Evolutionary conservation across 306 rosid species (phyloP), one percentile per base, ranked within the genome.

Genomic region (Gastrolobium villosum): DNA sequence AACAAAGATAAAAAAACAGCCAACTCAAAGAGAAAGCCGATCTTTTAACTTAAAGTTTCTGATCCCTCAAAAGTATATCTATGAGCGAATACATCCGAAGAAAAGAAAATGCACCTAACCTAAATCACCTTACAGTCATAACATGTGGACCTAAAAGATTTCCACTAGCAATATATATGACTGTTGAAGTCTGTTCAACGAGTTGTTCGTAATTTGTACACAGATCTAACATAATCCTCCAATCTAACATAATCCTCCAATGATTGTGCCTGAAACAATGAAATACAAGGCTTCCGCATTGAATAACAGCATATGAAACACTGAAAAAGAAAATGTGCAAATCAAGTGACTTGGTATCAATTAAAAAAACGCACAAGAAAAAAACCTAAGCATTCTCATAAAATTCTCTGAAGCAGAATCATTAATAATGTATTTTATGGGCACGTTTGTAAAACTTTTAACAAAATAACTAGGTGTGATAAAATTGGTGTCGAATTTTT

Each of bases 181-280:
- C 26, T 11, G 5, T 28, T 54, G 60, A 20, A 15, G 15, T 48
- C 13, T 6, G n/a, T 48, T 41, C 30, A 11, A 31, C 35, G 10
- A 50, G 34, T 32, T 7, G 20, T 8, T 70, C 63, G n/a, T 69
- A 8, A 70, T 9, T 20, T 37, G 76, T 70, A 10, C 26, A 9
- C 49, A 52, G 45, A 52, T 70, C 48, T 70, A 37, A 70, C 76
- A 70, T 14, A 14, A 36, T 9, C 37, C 55, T 20, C 76, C 20
- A 9, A 36, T 1, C 48, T 70, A 37, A 70, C 76, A 70, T 14
- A 14, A 36, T 9, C 37, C 55, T 20, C 76, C 20, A 9, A 36
- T 1, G 10, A 49, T 52, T 52, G 26, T 2, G 63, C 64, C 76
- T 36, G 63, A 50, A 35, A 70, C 63, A 34, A 52, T n/a, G 74